phyloP scores from a whole-genome alignment of 2,329 filamentous ascomycete genomes.

The Cercospora sesami region DNA sequence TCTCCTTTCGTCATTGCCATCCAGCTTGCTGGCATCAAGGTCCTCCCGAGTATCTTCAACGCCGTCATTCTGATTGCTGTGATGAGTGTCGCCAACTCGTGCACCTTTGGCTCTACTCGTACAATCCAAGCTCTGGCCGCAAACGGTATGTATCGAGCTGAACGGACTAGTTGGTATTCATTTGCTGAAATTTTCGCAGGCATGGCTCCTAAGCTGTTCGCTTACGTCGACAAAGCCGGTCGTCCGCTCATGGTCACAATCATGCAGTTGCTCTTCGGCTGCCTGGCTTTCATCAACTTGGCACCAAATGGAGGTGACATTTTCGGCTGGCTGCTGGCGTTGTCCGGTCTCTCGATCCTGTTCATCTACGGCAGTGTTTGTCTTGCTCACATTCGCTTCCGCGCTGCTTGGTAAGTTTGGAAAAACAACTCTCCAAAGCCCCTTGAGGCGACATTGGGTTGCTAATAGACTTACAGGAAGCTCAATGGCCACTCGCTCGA shows the following conservation, averaged over 20 bases:
- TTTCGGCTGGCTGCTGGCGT: constrained; percentile 74
- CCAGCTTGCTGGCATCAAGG: constrained; percentile 64
- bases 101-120: constrained; percentile 58
- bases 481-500: constrained; percentile 49
- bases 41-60: constrained; percentile 72
- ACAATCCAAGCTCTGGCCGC: constrained; percentile 52
- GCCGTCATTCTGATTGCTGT: constrained; percentile 69
- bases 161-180: not conserved
- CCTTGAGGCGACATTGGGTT: not conserved
- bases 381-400: constrained; percentile 86
- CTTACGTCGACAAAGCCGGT: constrained; percentile 80
- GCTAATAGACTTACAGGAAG: constrained; percentile 55
- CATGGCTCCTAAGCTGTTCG: constrained; percentile 74
- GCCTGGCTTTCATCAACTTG: constrained; percentile 68
- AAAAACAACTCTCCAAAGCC: not conserved
- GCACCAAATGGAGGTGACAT: constrained; percentile 64
- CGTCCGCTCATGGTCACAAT: constrained; percentile 73
- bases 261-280: constrained; percentile 65
- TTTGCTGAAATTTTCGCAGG: constrained; percentile 41
- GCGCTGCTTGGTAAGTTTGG: constrained; percentile 55
- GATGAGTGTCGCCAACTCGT: constrained; percentile 58
- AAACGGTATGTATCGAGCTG: constrained; percentile 39
- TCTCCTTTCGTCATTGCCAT: constrained; percentile 72
- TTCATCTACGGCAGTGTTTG: constrained; percentile 85
- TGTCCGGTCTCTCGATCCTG: constrained; percentile 69